Evolutionary conservation across 208 protist species (phyloP).

Genomic region (Plasmodiophora brassicae): DNA sequence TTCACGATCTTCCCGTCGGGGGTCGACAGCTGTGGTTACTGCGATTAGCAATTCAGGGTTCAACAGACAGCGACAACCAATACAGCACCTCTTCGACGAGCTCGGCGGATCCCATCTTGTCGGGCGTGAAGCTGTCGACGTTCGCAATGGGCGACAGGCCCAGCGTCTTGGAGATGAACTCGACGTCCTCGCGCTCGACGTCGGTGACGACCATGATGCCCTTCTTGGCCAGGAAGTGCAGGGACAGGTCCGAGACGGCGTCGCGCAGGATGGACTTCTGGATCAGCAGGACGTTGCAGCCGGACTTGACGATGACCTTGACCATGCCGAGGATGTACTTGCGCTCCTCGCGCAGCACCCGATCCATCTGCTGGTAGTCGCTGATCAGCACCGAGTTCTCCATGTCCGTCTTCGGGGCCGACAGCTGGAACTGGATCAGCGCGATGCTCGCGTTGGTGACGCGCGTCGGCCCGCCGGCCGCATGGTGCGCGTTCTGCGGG

Average conservation of each 20-base stretch:
- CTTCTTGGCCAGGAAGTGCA: conserved; percentile 96
- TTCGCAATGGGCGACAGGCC: conserved; percentile 90
- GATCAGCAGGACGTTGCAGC: conserved; percentile 97
- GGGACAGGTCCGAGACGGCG: conserved; percentile 90
- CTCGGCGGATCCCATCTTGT: conserved; percentile 91
- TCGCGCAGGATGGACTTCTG: conserved; percentile 98
- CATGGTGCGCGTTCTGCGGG: conserved; percentile 77
- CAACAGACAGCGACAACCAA: neutral
- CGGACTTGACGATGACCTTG: conserved; percentile 91
- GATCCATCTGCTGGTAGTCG: conserved; percentile 95
- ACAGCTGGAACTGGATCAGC: conserved; percentile 98
- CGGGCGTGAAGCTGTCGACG: conserved; percentile 86
- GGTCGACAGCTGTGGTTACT: conserved; percentile 35
- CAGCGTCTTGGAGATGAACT: conserved; percentile 96
- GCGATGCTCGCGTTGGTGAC: conserved; percentile 96
- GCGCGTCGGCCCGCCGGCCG: conserved; percentile 78
- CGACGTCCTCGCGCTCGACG: conserved; percentile 96
- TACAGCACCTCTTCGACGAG: conserved; percentile 85
- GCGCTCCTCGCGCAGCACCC: conserved; percentile 91
- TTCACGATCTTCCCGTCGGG: conserved; percentile 59
- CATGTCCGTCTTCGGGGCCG: conserved; percentile 97
- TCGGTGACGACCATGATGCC: conserved; percentile 98
- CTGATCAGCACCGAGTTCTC: conserved; percentile 87
- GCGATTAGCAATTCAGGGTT: conserved; percentile 5
- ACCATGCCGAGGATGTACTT: conserved; percentile 93